Evolutionary conservation across 2,329 filamentous ascomycete genomes (phyloP), one percentile per base, ranked within the genome.

Genomic region (Colletotrichum australisinense): DNA sequence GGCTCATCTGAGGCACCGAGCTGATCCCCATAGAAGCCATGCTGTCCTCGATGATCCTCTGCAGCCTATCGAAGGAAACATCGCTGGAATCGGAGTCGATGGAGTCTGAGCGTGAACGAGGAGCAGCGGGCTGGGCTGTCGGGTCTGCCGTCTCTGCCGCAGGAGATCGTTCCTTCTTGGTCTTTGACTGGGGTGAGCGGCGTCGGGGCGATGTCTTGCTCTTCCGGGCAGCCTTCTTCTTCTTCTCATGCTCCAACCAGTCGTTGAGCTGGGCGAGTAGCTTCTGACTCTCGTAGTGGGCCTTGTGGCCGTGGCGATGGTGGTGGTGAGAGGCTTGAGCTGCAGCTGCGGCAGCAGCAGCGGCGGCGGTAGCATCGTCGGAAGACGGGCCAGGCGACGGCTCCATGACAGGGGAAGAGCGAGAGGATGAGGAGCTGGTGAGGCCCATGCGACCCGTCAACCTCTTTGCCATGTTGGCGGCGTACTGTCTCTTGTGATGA

Each of bases 161-260:
- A 46, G 58, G 72, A 64, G 28, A 69, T 74, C 38, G 32, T 16
- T 73, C 70, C 11, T 52, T 22, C 24, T 65, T 70, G 28, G 46
- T 24, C 56, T 73, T 73, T 35, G 70, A 73, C 35, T 70, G 67
- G 66, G 79, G 71, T 68, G 83, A 82, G 79, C 83, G 87, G 77
- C 83, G 85, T 74, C 81, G 84, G 49, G 78, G 78, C 69, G 74
- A 77, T 68, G 85, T 78, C 81, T 83, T 86, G 76, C 79, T 87
- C 79, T 88, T 90, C 63, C 87, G 87, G 11, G 86, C 83, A 52
- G 88, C 88, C 77, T 91, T 91, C 81, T 93, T 94, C 38, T 87
- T 84, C 79, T 92, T 93, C 83, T 98, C 95, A 63, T 92, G 90
- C 77, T 95, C 91, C 52, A 98, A 85, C 96, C 96, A 98, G 76